Conservation (phyloP, 306 rosid genomes). For the Cucurbita maxima region DNA sequence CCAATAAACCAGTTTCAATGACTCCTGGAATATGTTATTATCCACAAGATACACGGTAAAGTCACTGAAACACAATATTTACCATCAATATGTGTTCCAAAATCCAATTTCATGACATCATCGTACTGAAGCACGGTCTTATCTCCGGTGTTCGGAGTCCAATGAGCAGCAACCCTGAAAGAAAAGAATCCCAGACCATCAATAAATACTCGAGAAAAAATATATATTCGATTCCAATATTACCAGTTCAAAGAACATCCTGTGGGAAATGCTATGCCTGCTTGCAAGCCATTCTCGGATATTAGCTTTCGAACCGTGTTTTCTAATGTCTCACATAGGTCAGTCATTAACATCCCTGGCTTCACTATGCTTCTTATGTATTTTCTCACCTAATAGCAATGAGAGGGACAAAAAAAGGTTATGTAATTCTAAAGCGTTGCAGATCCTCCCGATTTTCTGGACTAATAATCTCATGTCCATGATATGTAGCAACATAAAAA, state of each 20-base stretch:
- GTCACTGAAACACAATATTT: not conserved
- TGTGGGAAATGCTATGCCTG: slow-evolving; percentile 98
- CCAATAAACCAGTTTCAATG: slow-evolving; percentile 8
- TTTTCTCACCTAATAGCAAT: slow-evolving; percentile 57
- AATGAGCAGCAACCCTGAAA: slow-evolving; percentile 94
- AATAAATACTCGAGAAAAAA: not conserved
- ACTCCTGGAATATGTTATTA: not conserved
- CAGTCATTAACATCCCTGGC: slow-evolving; percentile 96
- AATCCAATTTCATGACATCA: slow-evolving; percentile 96
- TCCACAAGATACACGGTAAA: not conserved
- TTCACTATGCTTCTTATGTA: slow-evolving; percentile 63
- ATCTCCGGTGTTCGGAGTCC: slow-evolving; percentile 96
- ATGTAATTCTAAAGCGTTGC: not conserved
- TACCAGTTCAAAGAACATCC: slow-evolving; percentile 98
- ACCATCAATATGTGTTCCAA: slow-evolving; percentile 96
- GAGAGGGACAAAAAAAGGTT: not conserved
- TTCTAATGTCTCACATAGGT: slow-evolving; percentile 88
- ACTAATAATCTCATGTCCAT: too few relatives aligned
- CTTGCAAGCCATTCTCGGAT: slow-evolving; percentile 84
- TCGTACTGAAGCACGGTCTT: slow-evolving; percentile 84
- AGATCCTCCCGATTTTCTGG: not conserved
- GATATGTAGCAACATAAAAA: not conserved
- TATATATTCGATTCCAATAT: not conserved
- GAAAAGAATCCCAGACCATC: slow-evolving; percentile 9
- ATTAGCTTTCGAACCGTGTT: slow-evolving; percentile 76